Base-by-base conservation (phyloP, 2,329 filamentous ascomycete species). In the Curvularia lunata region DNA sequence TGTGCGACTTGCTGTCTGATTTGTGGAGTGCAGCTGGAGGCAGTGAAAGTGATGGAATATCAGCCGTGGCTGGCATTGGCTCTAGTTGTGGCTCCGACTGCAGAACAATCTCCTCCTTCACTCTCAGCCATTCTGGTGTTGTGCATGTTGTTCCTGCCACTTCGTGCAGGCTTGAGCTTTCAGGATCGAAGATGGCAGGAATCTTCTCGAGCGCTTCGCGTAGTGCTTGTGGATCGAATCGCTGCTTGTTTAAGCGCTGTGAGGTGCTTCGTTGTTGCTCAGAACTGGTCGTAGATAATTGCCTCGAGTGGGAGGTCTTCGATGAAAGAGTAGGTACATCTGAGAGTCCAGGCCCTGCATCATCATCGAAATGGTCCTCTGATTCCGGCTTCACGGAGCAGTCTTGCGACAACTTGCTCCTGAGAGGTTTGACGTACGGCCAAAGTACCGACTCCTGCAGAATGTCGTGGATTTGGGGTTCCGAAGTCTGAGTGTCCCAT, bases 381-480 rank as follows among this genome's bases (percentile, higher is more conserved):
- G 63, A 62, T 25, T 68, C 63, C 4, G 71, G 70, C 28, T 64
- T 62, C 13, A 63, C 48, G 7, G 58, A 52, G 18, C 65, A 63
- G 8, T 54, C 53, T 19, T 65, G 62, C 1, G 67, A 67, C 9
- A 54, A 28, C 18, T 67, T 66, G 23, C 59, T 65, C 3, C 60
- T 60, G 13, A 74, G 56, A 13, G 74, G 70, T 7, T 67, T 66
- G 50, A 72, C 70, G 48, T 70, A 65, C 10, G 71, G 66, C 71
- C 71, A 75, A 10, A 71, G 66, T 6, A 69, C 71, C 6, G 67
- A 70, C 42, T 74, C 65, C 48, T 64, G 67, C 66, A 77, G 68
- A 2, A 77, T 49, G 9, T 74, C 58, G 21, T 58, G 52, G 5
- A 75, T 65, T 8, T 64, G 62, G 5, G 69, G 67, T 18, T 64